A percentile compares a stretch with the other conserved stretches of the same genome.
These are phyloP conservation scores for Cochlearia excelsa DNA, from an alignment of 345 rosid genomes.

Conservation along the genomic window DNA sequence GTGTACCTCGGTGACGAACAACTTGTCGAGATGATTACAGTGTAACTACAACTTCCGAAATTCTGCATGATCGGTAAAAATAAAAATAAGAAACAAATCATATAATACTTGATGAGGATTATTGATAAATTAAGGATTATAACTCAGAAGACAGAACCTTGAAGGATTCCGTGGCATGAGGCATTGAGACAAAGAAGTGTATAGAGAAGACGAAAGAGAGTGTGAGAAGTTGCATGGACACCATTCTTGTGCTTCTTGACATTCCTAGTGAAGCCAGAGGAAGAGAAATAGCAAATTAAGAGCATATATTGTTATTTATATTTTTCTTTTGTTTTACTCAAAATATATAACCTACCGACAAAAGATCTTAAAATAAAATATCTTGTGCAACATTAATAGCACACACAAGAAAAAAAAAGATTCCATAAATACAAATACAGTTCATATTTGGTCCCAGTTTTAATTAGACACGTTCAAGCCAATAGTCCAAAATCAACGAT, in stretches of 20 bases:
- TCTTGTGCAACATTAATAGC: too few relatives aligned
- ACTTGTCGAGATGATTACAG: constrained; percentile 49
- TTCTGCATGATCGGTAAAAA: constrained; percentile 21
- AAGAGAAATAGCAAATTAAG: not conserved
- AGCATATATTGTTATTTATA: too few relatives aligned
- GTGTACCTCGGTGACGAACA: constrained; percentile 54
- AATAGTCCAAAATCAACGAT: too few relatives aligned
- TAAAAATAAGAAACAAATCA: not conserved
- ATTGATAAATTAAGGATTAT: too few relatives aligned
- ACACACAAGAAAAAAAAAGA: too few relatives aligned
- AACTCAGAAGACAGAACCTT: constrained; percentile 19
- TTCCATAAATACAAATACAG: too few relatives aligned
- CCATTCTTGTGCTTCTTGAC: constrained; percentile 11
- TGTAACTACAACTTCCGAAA: constrained; percentile 49
- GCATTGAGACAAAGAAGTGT: constrained; percentile 23
- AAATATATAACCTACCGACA: too few relatives aligned
- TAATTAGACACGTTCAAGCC: too few relatives aligned
- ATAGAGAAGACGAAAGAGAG: not conserved
- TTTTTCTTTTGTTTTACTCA: too few relatives aligned
- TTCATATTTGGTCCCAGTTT: too few relatives aligned
- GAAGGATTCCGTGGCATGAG: constrained; percentile 42
- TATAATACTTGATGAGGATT: too few relatives aligned
- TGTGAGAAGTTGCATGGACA: constrained; percentile 1
- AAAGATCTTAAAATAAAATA: too few relatives aligned
- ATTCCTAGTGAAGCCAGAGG: not conserved